These are phyloP conservation scores for Noccaea bulbosa DNA, from an alignment of 345 rosid genomes.

Conservation along the genomic window DNA sequence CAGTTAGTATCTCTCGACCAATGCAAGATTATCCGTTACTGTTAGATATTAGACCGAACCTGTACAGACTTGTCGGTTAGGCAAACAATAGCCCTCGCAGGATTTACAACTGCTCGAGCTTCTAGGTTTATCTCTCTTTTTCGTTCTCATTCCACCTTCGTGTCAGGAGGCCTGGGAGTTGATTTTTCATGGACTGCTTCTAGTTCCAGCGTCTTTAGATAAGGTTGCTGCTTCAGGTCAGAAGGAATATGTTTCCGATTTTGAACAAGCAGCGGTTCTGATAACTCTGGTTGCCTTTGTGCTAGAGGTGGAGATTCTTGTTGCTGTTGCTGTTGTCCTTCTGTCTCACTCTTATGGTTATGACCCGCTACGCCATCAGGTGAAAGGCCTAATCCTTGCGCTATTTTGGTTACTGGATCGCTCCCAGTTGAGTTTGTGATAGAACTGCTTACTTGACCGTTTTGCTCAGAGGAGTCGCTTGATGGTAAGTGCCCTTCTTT, in stretches of 20 bases:
- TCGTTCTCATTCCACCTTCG: conserved; percentile 56
- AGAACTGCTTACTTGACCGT: conserved; percentile 41
- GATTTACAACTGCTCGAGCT: conserved; percentile 49
- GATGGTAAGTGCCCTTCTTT: conserved; percentile 57
- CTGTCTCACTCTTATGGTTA: conserved; percentile 49
- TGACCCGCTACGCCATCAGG: conserved; percentile 20
- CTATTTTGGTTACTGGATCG: conserved; percentile 47
- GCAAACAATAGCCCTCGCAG: conserved; percentile 59
- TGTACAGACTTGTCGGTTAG: conserved; percentile 70
- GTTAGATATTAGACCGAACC: conserved; percentile 48
- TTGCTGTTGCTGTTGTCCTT: conserved; percentile 43
- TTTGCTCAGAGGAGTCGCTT: conserved; percentile 46
- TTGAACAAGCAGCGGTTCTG: conserved; percentile 46
- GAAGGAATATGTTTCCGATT: conserved; percentile 26
- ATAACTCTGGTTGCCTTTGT: conserved; percentile 52
- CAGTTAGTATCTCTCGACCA: conserved; percentile 3
- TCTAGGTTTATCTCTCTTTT: conserved; percentile 40
- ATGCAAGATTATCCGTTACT: conserved; percentile 1
- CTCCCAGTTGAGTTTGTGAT: conserved; percentile 48
- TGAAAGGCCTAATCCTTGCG: conserved; percentile 51
- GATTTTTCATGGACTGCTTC: conserved; percentile 44
- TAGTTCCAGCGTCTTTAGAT: conserved; percentile 49
- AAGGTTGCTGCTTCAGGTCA: conserved; percentile 29
- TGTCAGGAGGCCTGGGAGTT: conserved; percentile 43
- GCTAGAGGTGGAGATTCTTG: conserved; percentile 51